These are phyloP conservation scores for Penicillium parvum DNA, from an alignment of 495 filamentous ascomycete species.

Conservation along the genomic window DNA sequence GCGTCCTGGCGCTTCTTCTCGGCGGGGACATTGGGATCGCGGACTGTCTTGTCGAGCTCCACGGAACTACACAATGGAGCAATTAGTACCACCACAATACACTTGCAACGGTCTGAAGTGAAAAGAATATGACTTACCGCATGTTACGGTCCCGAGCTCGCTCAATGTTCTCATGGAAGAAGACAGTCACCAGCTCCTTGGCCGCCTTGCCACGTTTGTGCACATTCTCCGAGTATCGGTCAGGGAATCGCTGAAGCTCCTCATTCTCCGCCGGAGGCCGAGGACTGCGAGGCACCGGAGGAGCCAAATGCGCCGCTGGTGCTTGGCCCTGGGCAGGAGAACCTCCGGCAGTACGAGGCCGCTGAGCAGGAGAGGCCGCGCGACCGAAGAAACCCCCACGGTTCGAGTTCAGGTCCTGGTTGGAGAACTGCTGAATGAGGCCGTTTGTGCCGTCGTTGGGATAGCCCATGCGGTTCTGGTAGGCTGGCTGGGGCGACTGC, in stretches of 20 bases:
- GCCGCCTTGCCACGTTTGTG: slow-evolving; percentile 67
- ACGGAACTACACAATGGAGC: slow-evolving; percentile 59
- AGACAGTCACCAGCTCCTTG: slow-evolving; percentile 67
- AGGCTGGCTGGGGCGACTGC: slow-evolving; percentile 48
- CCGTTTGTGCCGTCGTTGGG: slow-evolving; percentile 66
- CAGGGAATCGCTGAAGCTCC: slow-evolving; percentile 64
- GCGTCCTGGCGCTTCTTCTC: slow-evolving; percentile 73
- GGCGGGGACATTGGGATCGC: slow-evolving; percentile 66
- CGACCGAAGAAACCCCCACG: slow-evolving; percentile 66
- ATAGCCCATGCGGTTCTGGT: slow-evolving; percentile 47
- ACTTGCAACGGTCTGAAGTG: neutral
- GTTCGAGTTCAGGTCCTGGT: slow-evolving; percentile 83
- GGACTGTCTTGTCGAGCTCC: slow-evolving; percentile 80
- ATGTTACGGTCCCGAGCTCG: slow-evolving; percentile 86
- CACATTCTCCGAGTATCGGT: slow-evolving; percentile 74
- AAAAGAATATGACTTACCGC: slow-evolving; percentile 50
- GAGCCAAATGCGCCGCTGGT: slow-evolving; percentile 62
- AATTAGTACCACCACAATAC: neutral
- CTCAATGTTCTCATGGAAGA: slow-evolving; percentile 95
- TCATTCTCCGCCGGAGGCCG: slow-evolving; percentile 40
- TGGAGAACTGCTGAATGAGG: slow-evolving; percentile 90
- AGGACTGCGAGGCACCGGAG: slow-evolving; percentile 55
- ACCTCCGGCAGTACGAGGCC: slow-evolving; percentile 71
- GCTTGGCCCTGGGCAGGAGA: slow-evolving; percentile 50
- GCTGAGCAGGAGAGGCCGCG: slow-evolving; percentile 64